Base-by-base conservation (phyloP, 2,329 filamentous ascomycete species). In the Phyllosticta paracitricarpa region DNA sequence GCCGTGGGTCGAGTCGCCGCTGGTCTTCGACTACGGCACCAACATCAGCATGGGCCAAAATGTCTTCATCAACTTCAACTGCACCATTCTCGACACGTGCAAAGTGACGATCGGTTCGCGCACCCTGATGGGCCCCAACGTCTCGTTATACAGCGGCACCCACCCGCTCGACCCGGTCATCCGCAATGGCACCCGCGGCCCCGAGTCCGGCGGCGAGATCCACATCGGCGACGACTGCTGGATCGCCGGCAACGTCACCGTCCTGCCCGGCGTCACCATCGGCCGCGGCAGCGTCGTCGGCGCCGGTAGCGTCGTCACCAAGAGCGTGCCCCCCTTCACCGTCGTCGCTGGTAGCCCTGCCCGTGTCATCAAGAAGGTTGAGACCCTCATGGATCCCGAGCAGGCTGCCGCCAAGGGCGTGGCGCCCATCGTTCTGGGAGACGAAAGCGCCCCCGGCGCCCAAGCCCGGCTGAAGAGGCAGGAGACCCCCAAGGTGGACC, bases 301-400 rank as follows among this genome's bases (percentile, higher is more conserved):
- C 0, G 91, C 91, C 1, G 89, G 88, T 1, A 90, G 87, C 70
- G 89, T 95, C 3, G 90, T 96, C 25, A 94, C 89, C 2, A 94
- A 87, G 75, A 79, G 87, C 71, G 82, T 89, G n/a, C 80, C 84
- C 4, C 79, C 82, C 7, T 85, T 83, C 64, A 80, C 80, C 8
- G 79, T 86, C 12, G 85, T 84, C 0, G 86, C 79, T 19, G 87
- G 87, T 0, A 89, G 89, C 66, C 87, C 87, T 48, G 87, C 86
- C 10, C 79, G 78, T 56, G 72, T 88, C 17, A 22, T 74, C 91
- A 66, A 68, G 12, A 73, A 73, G 62, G 64, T 74, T n/a, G 68
- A 71, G 63, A 73, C 71, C 2, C 62, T 65, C 10, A 71, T 73
- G 70, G 70, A 73, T 57, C 66, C 68, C 10, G 89, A 89, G 74